Evolutionary conservation across 306 rosid species (phyloP).

Genomic region (Cyclanthera cordifolia): DNA sequence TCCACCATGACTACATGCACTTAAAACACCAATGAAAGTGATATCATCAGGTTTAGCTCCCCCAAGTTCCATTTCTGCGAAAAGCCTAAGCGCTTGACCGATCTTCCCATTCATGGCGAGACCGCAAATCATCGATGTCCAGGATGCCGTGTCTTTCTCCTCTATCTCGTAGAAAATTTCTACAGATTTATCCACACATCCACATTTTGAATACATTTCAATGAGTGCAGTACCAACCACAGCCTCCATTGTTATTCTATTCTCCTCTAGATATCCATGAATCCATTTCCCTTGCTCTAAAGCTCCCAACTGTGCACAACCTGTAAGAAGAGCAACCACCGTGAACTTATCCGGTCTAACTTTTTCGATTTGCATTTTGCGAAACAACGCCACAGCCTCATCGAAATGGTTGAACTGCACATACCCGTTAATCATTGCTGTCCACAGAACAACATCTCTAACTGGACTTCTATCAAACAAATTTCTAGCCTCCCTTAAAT

Average conservation of each 20-base stretch:
- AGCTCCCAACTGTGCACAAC: slow-evolving; percentile 60
- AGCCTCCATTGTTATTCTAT: slow-evolving; percentile 35
- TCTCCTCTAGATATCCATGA: slow-evolving; percentile 35
- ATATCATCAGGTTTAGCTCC: slow-evolving; percentile 55
- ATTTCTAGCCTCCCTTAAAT: slow-evolving; percentile 47
- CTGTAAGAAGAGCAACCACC: slow-evolving; percentile 50
- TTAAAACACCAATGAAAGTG: slow-evolving; percentile 46
- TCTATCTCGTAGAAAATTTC: slow-evolving; percentile 39
- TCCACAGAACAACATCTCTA: slow-evolving; percentile 65
- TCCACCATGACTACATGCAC: slow-evolving; percentile 62
- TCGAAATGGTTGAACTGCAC: slow-evolving; percentile 50
- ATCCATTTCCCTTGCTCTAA: slow-evolving; percentile 62
- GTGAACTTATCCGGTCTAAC: slow-evolving; percentile 49
- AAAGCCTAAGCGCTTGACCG: slow-evolving; percentile 45
- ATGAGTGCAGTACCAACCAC: slow-evolving; percentile 60
- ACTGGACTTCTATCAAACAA: slow-evolving; percentile 53
- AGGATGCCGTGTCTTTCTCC: slow-evolving; percentile 49
- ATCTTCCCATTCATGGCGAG: slow-evolving; percentile 59
- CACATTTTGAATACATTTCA: slow-evolving; percentile 72
- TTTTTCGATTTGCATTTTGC: slow-evolving; percentile 43
- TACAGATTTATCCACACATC: slow-evolving; percentile 43
- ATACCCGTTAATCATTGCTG: slow-evolving; percentile 67
- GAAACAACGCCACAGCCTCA: slow-evolving; percentile 46
- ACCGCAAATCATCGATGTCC: slow-evolving; percentile 67
- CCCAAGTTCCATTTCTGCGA: slow-evolving; percentile 39